phyloP scores from a whole-genome alignment of 345 rosid genomes.

The Lumnitzera littorea region DNA sequence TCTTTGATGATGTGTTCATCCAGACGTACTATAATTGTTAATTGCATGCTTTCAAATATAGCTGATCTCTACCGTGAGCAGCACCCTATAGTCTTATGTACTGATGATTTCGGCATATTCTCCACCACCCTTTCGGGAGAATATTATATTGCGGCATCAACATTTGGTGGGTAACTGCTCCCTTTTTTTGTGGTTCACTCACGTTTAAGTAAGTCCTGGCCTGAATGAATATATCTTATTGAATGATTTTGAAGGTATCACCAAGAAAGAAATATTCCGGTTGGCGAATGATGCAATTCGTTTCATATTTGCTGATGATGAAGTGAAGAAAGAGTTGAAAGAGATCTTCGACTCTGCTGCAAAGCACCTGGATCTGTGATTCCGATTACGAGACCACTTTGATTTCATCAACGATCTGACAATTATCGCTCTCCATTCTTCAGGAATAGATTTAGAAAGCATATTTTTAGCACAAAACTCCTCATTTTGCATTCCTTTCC shows the following conservation, averaged over 20 bases:
- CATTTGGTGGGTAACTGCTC: conserved; percentile 52
- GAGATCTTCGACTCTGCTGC: conserved; percentile 37
- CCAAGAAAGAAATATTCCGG: conserved; percentile 52
- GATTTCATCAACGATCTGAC: too few species aligned
- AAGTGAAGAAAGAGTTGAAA: conserved; percentile 47
- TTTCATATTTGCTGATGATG: conserved; percentile 62
- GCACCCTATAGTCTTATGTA: conserved; percentile 77
- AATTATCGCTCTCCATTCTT: too few species aligned
- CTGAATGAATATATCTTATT: conserved; percentile 4
- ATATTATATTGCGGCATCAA: conserved; percentile 58
- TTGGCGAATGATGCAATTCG: conserved; percentile 53
- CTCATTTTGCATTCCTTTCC: too few species aligned
- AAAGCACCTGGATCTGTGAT: conserved; percentile 25
- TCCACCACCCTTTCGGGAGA: conserved; percentile 72
- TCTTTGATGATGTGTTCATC: too few species aligned
- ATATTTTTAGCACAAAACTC: too few species aligned
- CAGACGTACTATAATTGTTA: not conserved
- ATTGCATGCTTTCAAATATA: conserved; percentile 16
- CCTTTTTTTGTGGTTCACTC: not conserved
- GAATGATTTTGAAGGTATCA: conserved; percentile 36
- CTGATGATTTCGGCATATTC: conserved; percentile 87
- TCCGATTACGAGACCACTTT: not conserved
- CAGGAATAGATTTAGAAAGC: too few species aligned
- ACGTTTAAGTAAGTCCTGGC: not conserved
- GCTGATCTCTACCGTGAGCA: conserved; percentile 61